Percentiles rank a stretch among this genome's conserved stretches.
phyloP scores from a whole-genome alignment of 257 asterid genomes.

The Solanum dulcamara region DNA sequence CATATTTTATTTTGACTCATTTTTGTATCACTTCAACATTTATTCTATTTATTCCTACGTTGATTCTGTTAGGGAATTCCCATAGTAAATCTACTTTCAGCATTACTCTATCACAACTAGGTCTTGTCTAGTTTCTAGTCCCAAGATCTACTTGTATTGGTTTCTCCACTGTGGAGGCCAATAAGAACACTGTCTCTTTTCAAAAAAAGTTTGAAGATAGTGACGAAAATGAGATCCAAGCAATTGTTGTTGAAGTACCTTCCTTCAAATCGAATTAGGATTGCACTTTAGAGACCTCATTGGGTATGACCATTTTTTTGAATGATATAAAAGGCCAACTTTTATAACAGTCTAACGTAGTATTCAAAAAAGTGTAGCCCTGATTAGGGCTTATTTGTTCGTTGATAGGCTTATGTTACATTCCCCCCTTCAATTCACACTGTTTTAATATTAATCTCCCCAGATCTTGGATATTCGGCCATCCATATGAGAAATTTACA shows the following conservation, averaged over 20 bases:
- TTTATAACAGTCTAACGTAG: not conserved
- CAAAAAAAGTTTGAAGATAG: too few species aligned
- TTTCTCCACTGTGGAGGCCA: too few species aligned
- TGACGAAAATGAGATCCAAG: not conserved
- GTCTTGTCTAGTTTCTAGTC: too few species aligned
- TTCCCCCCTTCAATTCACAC: not conserved
- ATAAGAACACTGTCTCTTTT: too few species aligned
- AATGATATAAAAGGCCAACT: too few species aligned
- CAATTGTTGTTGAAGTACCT: not conserved
- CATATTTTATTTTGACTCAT: too few species aligned
- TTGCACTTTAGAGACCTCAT: not conserved
- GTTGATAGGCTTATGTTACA: not conserved
- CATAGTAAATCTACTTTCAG: too few species aligned
- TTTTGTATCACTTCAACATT: too few species aligned
- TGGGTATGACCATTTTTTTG: not conserved
- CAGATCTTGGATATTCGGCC: not conserved
- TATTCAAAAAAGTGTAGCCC: not conserved
- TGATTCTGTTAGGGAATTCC: too few species aligned
- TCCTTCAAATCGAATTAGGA: not conserved
- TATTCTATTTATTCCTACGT: too few species aligned
- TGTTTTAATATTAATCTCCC: not conserved
- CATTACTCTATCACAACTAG: too few species aligned
- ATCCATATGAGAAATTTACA: not conserved
- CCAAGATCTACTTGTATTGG: too few species aligned
- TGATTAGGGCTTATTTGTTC: not conserved